Base-by-base conservation (phyloP, 306 rosid genomes). In the Fragaria ananassa region DNA sequence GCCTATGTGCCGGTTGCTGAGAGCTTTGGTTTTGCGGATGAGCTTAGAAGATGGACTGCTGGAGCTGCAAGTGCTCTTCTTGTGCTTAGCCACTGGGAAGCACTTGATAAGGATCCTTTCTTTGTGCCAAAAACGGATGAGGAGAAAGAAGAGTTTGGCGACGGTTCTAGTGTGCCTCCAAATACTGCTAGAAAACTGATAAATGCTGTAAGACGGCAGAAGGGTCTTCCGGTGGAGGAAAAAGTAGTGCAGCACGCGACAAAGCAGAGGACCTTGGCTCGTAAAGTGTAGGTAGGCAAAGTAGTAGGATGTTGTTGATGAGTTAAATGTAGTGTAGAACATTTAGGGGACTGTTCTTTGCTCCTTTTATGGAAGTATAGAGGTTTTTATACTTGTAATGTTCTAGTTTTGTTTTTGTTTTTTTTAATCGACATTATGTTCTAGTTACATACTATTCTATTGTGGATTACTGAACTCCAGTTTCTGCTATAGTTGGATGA, bases 31-130 rank as follows among this genome's bases (percentile, higher is more conserved):
- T 94, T 94, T 72, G 88, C 97, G 0, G 96, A 94, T 79, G 96
- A 94, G 84, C 91, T 91, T 25, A 87, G 98, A 77, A 90, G 88
- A 71, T 76, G 93, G 91, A 91, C 98, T 57, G 87, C 90, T 47
- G 96, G 94, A 5, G 98, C 90, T 18, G 96, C 97, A 10, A 89
- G 93, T 85, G 97, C 86, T 25, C 89, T 94, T 64, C 96, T 94
- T 60, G 98, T 90, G 69, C 94, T 90, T 75, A 91, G 94, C 80
- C 98, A 94, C 82, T 91, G 96, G 98, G 97, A 94, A 81, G 89
- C 85, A 65, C 90, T 90, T n/a, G 81, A 85, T 18, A 89, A 90
- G 79, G 98, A 91, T 79, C 98, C 98, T 76, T 93, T 90, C 88
- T 93, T 93, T 80, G 89, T 93, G 47, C 98, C 98, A 6, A 93